phyloP scores from a whole-genome alignment of 768 basidiomycete genomes.

The Mycena albidolilacea region DNA sequence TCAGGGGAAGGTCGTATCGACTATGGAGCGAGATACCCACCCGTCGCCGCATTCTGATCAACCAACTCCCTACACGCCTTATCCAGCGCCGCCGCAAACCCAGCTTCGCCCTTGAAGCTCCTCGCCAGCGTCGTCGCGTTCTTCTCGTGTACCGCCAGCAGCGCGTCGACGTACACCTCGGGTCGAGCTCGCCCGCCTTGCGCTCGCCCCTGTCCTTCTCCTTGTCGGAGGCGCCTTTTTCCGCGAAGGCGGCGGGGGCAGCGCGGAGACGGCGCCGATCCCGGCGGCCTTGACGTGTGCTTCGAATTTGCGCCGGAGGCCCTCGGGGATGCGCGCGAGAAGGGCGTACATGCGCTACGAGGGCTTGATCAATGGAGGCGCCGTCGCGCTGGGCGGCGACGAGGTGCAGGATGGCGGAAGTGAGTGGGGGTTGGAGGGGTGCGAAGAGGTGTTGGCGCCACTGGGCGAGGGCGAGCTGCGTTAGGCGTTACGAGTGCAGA shows the following conservation, averaged over 20 bases:
- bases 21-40: constrained; percentile 54
- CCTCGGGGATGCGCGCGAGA: constrained; percentile 91
- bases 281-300: constrained; percentile 95
- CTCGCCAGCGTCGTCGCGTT: constrained; percentile 89
- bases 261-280: constrained; percentile 83
- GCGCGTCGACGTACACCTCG: constrained; percentile 93
- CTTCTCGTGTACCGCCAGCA: constrained; percentile 92
- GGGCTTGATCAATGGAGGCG: constrained; percentile 90
- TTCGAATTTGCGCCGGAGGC: constrained; percentile 93
- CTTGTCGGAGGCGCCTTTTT: constrained; percentile 55
- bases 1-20: too few relatives aligned
- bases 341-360: constrained; percentile 96
- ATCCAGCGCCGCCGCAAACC: constrained; percentile 70
- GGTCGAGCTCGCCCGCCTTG: constrained; percentile 78
- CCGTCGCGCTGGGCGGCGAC: constrained; percentile 83
- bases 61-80: constrained; percentile 94
- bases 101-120: constrained; percentile 86
- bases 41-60: constrained; percentile 82
- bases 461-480: constrained; percentile 92
- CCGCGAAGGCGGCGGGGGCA: constrained; percentile 55
- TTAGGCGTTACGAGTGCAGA: too few relatives aligned
- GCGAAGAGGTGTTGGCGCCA: constrained; percentile 95
- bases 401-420: too few relatives aligned
- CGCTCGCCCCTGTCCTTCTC: too few relatives aligned
- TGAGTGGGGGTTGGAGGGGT: constrained; percentile 84